A percentile compares a stretch with the other conserved stretches of the same genome.
These are phyloP conservation scores for Lumnitzera racemosa DNA, from an alignment of 345 rosid species.

Conservation along the genomic window DNA sequence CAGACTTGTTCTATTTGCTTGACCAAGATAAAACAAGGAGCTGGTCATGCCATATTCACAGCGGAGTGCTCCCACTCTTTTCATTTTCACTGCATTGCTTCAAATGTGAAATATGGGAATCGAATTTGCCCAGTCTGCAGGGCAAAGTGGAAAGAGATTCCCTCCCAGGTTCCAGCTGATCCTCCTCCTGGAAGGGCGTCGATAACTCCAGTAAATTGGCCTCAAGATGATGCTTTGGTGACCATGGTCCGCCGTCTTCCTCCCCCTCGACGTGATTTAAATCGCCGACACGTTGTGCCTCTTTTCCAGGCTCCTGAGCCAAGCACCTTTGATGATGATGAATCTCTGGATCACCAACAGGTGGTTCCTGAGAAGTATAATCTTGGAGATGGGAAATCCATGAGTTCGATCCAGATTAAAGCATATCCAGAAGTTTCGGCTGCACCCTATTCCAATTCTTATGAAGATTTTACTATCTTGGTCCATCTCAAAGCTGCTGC, in stretches of 20 bases:
- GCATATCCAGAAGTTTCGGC: conserved; percentile 73
- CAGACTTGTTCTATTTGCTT: conserved; percentile 86
- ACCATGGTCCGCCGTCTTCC: conserved; percentile 46
- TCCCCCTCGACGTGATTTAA: conserved; percentile 43
- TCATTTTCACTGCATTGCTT: conserved; percentile 92
- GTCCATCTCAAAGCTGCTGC: conserved; percentile 79
- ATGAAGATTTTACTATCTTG: conserved; percentile 59
- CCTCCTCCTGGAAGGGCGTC: conserved; percentile 32
- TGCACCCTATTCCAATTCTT: conserved; percentile 34
- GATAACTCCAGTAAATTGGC: conserved; percentile 29
- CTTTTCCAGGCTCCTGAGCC: conserved; percentile 64
- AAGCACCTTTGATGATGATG: conserved; percentile 62
- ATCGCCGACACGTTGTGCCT: conserved; percentile 44
- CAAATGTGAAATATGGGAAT: conserved; percentile 78
- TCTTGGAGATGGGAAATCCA: conserved; percentile 17
- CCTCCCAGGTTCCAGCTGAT: conserved; percentile 62
- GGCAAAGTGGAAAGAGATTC: conserved; percentile 87
- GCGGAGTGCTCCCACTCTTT: conserved; percentile 95
- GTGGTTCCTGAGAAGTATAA: conserved; percentile 27
- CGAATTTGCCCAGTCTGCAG: conserved; percentile 88
- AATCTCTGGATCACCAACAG: conserved; percentile 49
- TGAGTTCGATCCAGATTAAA: conserved; percentile 45
- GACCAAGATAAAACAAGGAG: conserved; percentile 80
- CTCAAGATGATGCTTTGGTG: conserved; percentile 48
- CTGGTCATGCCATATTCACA: conserved; percentile 84